A percentile compares a stretch with the other conserved stretches of the same genome.
Conservation (phyloP, 2,329 filamentous ascomycete species). For the Lachnellula occidentalis region DNA sequence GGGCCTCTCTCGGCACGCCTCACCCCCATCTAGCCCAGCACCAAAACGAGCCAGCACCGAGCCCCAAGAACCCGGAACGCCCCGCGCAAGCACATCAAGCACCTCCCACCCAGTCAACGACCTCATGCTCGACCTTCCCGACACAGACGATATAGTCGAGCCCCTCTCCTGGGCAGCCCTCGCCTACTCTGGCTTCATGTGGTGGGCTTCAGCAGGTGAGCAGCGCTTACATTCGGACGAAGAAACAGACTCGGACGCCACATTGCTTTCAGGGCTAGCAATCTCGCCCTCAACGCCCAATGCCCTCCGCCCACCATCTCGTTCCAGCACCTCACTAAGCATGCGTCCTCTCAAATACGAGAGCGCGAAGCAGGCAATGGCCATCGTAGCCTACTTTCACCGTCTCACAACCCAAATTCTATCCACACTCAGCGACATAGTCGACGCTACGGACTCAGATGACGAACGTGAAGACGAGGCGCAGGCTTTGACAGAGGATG, state of each 20-base stretch:
- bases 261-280: constrained; percentile 49
- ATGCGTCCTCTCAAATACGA: constrained; percentile 24
- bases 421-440: constrained; percentile 54
- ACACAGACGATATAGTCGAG: constrained; percentile 52
- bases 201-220: constrained; percentile 84
- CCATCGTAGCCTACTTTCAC: constrained; percentile 77
- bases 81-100: constrained; percentile 22
- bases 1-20: constrained; percentile 46
- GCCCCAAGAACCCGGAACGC: constrained; percentile 18
- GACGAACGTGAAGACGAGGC: constrained; percentile 32
- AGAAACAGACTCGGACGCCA: constrained; percentile 52
- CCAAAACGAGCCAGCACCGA: constrained; percentile 7
- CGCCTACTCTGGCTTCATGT: constrained; percentile 79
- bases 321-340: constrained; percentile 36
- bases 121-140: constrained; percentile 40
- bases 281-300: constrained; percentile 28
- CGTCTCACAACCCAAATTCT: constrained; percentile 64
- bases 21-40: constrained; percentile 13
- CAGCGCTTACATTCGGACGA: constrained; percentile 55
- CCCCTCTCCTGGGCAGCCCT: constrained; percentile 65
- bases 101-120: constrained; percentile 31
- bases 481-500: constrained; percentile 34
- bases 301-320: constrained; percentile 20
- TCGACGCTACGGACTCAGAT: constrained; percentile 40
- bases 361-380: constrained; percentile 53